Conservation (phyloP, 2,329 filamentous ascomycete genomes). For the Aureobasidium musti region DNA sequence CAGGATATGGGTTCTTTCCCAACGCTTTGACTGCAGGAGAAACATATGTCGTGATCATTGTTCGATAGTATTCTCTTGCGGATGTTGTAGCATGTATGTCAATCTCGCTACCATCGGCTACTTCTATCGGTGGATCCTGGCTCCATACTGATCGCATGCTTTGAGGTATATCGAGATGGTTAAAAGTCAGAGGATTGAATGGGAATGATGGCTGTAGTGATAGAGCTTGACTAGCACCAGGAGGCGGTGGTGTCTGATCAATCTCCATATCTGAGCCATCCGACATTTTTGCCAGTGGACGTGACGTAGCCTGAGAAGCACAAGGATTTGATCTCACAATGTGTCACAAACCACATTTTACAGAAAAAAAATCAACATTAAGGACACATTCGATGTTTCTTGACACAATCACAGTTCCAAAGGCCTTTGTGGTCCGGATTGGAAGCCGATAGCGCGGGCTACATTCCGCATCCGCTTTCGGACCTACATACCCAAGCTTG, state of each 20-base stretch:
- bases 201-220: neutral
- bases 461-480: neutral
- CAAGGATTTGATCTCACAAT: neutral
- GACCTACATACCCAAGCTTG: too few species aligned
- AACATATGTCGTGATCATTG: neutral
- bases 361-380: neutral
- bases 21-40: neutral
- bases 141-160: neutral
- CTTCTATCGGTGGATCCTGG: neutral
- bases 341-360: too few species aligned
- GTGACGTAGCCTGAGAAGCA: too few species aligned
- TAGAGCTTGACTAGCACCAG: neutral
- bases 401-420: neutral
- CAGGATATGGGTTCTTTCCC: conserved; percentile 5
- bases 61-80: neutral
- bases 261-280: neutral
- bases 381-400: neutral
- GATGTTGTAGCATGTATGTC: neutral
- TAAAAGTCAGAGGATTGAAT: neutral
- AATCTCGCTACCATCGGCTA: neutral
- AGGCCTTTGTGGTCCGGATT: neutral
- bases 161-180: neutral
- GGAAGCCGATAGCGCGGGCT: neutral
- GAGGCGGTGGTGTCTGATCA: neutral
- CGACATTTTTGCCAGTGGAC: neutral